Conservation (phyloP, 345 rosid species). For the Barbarea vulgaris region DNA sequence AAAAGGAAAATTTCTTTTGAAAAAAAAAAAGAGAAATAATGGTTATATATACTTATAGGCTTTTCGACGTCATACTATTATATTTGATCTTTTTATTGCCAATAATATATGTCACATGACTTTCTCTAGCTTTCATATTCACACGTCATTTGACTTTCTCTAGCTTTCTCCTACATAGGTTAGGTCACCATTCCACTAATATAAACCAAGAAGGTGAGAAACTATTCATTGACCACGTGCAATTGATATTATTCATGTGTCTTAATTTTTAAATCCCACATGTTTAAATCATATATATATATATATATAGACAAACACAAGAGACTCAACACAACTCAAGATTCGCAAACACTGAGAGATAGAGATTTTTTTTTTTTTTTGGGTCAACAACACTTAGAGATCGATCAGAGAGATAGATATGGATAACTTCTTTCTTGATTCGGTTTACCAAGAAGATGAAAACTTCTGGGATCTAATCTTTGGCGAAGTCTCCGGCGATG, state of each 20-base stretch:
- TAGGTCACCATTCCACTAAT: too few relatives aligned
- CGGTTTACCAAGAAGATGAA: conserved; percentile 28
- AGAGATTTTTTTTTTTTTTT: neutral
- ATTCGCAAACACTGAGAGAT: neutral
- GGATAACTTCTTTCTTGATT: conserved; percentile 33
- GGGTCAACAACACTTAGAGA: neutral
- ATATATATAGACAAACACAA: neutral
- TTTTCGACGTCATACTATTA: neutral
- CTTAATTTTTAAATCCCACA: neutral
- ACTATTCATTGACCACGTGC: conserved; percentile 5
- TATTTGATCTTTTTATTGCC: neutral
- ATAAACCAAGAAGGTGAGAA: neutral
- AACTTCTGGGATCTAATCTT: conserved; percentile 39
- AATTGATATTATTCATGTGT: neutral
- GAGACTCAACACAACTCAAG: conserved; percentile 13
- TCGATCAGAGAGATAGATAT: conserved; percentile 13
- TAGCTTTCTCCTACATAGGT: neutral
- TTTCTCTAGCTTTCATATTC: neutral
- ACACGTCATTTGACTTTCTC: neutral
- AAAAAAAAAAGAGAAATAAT: neutral
- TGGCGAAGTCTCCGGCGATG: conserved; percentile 11
- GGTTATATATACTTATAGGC: neutral
- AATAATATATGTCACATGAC: neutral
- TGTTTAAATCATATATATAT: conserved; percentile 5
- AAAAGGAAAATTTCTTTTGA: neutral